A percentile compares a stretch with the other conserved stretches of the same genome.
Conservation (phyloP, 2,329 filamentous ascomycete genomes). For the Ascochyta fabae region DNA sequence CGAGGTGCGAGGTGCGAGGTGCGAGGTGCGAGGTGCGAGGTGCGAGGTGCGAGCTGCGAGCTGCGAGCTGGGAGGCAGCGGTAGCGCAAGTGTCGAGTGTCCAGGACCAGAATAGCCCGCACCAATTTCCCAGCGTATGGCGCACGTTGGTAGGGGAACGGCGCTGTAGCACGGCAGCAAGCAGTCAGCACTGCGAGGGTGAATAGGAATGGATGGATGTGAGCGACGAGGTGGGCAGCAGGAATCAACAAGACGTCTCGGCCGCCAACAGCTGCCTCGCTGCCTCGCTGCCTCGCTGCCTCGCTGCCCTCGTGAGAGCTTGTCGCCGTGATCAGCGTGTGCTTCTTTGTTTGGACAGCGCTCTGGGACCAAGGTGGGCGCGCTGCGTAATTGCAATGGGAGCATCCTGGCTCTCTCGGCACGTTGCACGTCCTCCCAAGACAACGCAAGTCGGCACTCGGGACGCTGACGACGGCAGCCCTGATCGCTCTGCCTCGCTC, state of each 20-base stretch:
- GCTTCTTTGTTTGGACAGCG: not conserved
- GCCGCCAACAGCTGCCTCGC: too few relatives aligned
- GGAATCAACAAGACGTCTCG: too few relatives aligned
- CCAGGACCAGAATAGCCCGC: slow-evolving; percentile 1
- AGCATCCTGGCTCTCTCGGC: slow-evolving; percentile 9
- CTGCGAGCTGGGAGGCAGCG: not conserved
- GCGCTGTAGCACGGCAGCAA: not conserved
- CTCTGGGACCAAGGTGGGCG: slow-evolving; percentile 4
- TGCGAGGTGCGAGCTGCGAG: too few relatives aligned
- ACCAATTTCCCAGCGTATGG: not conserved
- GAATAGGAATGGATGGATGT: too few relatives aligned
- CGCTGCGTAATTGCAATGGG: slow-evolving; percentile 8
- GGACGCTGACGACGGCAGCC: slow-evolving; percentile 8
- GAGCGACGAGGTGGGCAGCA: too few relatives aligned
- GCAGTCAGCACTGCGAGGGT: not conserved
- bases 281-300: too few relatives aligned
- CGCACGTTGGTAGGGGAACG: slow-evolving; percentile 13
- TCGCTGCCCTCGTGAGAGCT: too few relatives aligned
- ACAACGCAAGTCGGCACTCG: slow-evolving; percentile 1
- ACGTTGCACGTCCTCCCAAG: slow-evolving; percentile 5
- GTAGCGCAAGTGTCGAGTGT: not conserved
- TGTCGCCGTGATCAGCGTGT: not conserved
- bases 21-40: too few relatives aligned
- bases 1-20: too few relatives aligned
- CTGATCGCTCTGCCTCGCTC: not conserved